Evolutionary conservation across 192 early-diverging fungal genomes (phyloP), one percentile per base, ranked within the genome.

Genomic region (Chytriomyces hyalinus): DNA sequence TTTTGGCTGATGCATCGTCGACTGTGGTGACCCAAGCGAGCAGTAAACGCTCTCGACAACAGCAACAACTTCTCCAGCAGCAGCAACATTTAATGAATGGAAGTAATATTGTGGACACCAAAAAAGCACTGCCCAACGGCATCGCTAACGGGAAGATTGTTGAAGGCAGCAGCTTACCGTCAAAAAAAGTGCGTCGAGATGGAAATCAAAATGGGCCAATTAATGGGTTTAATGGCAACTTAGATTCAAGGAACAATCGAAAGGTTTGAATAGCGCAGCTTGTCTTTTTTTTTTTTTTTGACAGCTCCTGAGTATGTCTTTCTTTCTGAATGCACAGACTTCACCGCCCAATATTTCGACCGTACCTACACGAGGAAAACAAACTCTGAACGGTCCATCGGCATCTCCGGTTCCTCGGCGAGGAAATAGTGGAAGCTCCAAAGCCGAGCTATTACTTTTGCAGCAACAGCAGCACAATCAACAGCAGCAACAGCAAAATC

Each of bases 401-500:
- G 53, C 53, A 20, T 57, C 53, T 13, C 53, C 53, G 20, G 53
- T 57, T 57, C 15, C 53, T 20, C 13, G 20, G 53, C 53, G 53
- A 20, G 53, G 53, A 13, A 57, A 57, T 20, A 57, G 53, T 4
- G 53, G 13, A 20, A 57, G 53, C 20, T 57, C 53, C 15, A 57
- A 57, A 57, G 20, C 15, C 53, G 53, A 36, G 36, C 36, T 36
- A 36, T 36, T 36, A 36, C 36, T 36, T 36, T 36, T 36, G 36
- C 36, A 36, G 36, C 36, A 36, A 36, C 36, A 36, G 36, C 36
- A 36, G 36, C 36, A 36, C 36, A 36, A 57, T 57, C 11, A 65
- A 43, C 11, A 24, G 28, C n/a, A 26, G 63, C 20, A 67, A 67
- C 66, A 48, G 62, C 62, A 20, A 22, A n/a, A n/a, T 28, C 71